Base-by-base conservation (phyloP, 495 filamentous ascomycete genomes). In the Lasiosphaeria miniovina region DNA sequence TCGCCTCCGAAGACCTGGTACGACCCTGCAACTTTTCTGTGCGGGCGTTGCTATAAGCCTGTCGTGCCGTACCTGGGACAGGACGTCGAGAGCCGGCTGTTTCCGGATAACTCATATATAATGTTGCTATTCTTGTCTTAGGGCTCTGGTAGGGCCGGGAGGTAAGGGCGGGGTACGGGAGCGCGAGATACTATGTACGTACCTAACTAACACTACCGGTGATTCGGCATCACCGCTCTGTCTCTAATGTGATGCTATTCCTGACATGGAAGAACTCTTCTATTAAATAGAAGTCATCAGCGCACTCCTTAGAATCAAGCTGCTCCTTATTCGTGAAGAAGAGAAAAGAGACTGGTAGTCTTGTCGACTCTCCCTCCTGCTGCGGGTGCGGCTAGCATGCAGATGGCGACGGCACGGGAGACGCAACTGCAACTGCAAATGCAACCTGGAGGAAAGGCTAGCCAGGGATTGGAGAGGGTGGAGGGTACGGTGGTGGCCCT, bases 351-450 rank as follows among this genome's bases (percentile, higher is more conserved):
- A 24, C 24, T 24, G 24, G 24, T 2, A 36, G 7, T 31, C 17
- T 55, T 36, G 52, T 17, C 36, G 12, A n/a, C 15, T 14, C 5
- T 46, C 11, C 43, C 43, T 24, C 24, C 12, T 46, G 43, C 43
- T 46, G 43, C 43, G 43, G 43, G 43, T 46, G 43, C 43, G 43
- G 43, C 8, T 46, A n/a, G 8, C 52, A 55, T 33, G 11, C 6
- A 53, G n/a, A 54, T 36, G 38, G 43, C 41, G 32, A 43, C 58
- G 46, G 58, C 34, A 14, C n/a, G 58, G 50, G 46, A 60, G 50
- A 48, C 36, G 57, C 31, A 53, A 53, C 50, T 33, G 57, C 32
- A 54, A 43, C 38, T 54, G 40, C 32, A 54, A 43, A 34, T 54
- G 40, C 38, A 54, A 15, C 34, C 36, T 12, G 50, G 43, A 46